Percentiles rank a stretch among this genome's conserved stretches.
Evolutionary conservation across 2,329 filamentous ascomycete genomes (phyloP).

Genomic region (Septoria linicola): DNA sequence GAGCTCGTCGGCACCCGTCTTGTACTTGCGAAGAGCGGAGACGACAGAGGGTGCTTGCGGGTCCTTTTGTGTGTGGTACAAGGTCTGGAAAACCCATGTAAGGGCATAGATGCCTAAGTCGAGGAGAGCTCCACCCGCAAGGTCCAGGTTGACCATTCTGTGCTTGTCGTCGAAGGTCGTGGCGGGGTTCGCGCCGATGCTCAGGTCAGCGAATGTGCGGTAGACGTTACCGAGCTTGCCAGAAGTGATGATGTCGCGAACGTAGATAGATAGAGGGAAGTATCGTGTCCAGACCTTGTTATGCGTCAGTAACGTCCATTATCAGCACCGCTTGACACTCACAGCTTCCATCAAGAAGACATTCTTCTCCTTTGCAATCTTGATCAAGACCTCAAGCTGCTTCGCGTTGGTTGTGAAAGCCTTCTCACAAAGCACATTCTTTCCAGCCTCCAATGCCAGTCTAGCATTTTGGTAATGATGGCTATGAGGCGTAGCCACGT

Average conservation of each 20-base stretch:
- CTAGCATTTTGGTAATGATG: slow-evolving; percentile 91
- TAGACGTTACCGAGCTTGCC: slow-evolving; percentile 57
- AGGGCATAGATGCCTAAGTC: slow-evolving; percentile 87
- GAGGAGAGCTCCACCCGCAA: slow-evolving; percentile 78
- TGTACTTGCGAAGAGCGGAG: slow-evolving; percentile 68
- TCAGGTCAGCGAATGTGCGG: slow-evolving; percentile 59
- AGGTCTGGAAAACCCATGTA: slow-evolving; percentile 86
- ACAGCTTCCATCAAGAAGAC: slow-evolving; percentile 67
- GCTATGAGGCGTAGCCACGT: slow-evolving; percentile 85
- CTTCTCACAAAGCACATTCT: slow-evolving; percentile 90
- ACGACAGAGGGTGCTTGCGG: slow-evolving; percentile 67
- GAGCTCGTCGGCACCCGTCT: slow-evolving; percentile 72
- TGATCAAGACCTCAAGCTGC: slow-evolving; percentile 70
- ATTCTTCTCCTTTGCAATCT: slow-evolving; percentile 71
- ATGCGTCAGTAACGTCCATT: slow-evolving; percentile 2
- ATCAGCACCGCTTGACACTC: slow-evolving; percentile 10
- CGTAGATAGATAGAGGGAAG: slow-evolving; percentile 77
- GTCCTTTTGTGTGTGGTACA: slow-evolving; percentile 72
- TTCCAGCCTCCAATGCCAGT: slow-evolving; percentile 78
- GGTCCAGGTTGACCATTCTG: slow-evolving; percentile 78
- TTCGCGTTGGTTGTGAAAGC: slow-evolving; percentile 80
- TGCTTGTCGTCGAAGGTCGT: slow-evolving; percentile 60
- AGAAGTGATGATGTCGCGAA: slow-evolving; percentile 63
- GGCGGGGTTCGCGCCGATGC: slow-evolving; percentile 60
- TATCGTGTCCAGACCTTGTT: slow-evolving; percentile 75